phyloP scores from a whole-genome alignment of 202 grass and related monocot genomes.

The Cymbopogon flexuosus region DNA sequence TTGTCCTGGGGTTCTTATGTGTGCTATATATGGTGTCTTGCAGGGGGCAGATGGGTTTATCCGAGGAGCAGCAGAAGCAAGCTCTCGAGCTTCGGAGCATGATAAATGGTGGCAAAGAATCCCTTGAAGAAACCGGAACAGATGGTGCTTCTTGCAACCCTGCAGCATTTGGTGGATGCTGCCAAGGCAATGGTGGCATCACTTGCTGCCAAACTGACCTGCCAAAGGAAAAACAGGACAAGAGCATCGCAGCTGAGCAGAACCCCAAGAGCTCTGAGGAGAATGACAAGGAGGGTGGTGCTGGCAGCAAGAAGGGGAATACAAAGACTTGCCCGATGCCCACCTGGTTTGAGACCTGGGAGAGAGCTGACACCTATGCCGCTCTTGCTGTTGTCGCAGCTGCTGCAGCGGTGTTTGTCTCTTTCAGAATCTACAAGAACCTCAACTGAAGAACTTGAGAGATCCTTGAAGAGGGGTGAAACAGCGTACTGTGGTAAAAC shows the following conservation, averaged over 20 bases:
- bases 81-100: constrained; percentile 48
- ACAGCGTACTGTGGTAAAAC: constrained; percentile 25
- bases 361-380: constrained; percentile 66
- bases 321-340: constrained; percentile 65
- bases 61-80: constrained; percentile 76
- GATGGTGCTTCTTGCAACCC: constrained; percentile 24
- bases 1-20: constrained; percentile 17
- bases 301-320: constrained; percentile 39
- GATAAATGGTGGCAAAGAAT: constrained; percentile 46
- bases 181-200: constrained; percentile 51
- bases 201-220: constrained; percentile 63
- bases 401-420: constrained; percentile 52
- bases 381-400: constrained; percentile 74
- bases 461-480: constrained; percentile 23
- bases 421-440: constrained; percentile 79
- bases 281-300: constrained; percentile 25
- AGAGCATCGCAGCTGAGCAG: constrained; percentile 39
- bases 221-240: constrained; percentile 44
- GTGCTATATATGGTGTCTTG: neutral
- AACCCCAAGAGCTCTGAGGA: constrained; percentile 29
- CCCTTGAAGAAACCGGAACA: constrained; percentile 33
- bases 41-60: constrained; percentile 78
- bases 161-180: constrained; percentile 47
- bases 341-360: constrained; percentile 84
- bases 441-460: constrained; percentile 50